Evolutionary conservation across 1,139 yeast species (phyloP), one percentile per base, ranked within the genome.

Genomic region (Sugiyamaella neomexicana): DNA sequence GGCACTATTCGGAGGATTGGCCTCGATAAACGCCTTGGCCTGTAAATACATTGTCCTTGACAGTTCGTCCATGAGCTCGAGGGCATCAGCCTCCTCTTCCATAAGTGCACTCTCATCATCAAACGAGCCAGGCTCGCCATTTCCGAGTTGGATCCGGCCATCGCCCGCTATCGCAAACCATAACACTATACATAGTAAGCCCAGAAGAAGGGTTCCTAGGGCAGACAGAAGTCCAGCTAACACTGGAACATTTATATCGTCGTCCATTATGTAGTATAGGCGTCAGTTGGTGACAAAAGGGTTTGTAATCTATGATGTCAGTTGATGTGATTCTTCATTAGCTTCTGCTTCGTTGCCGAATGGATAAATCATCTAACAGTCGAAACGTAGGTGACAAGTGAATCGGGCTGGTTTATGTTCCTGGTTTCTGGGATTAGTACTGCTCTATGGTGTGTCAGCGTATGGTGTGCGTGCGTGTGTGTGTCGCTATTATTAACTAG

Each of bases 41-140:
- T 82, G 87, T 63, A 84, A 80, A 57, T 75, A 75, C 53, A 66
- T 62, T 57, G 67, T 66, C 43, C 75, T 65, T 13, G 71, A 76
- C 31, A 73, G 74, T 56, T 80, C 83, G 44, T 82, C 84, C 71
- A 80, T 77, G 53, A 75, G 70, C 65, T 85, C 91, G 34, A 91
- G 75, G 62, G 90, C 96, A 59, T 80, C 85, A 48, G 80, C 77
- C 60, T 91, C 86, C 61, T 86, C 86, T 54, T 86, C 81, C 39
- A 78, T 75, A 32, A 83, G 73, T 50, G 81, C 85, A 60, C 80
- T 83, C 57, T 82, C 88, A 64, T 83, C 86, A 63, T 83, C 89
- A 55, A 80, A 74, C 25, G 80, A 73, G 9, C 85, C 86, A 0
- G 86, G 83, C 49, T 74, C 70, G 4, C 75, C 75, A 43, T 72